A percentile compares a stretch with the other conserved stretches of the same genome.
phyloP scores from a whole-genome alignment of 768 basidiomycete species.

The Macrolepiota fuliginosa region DNA sequence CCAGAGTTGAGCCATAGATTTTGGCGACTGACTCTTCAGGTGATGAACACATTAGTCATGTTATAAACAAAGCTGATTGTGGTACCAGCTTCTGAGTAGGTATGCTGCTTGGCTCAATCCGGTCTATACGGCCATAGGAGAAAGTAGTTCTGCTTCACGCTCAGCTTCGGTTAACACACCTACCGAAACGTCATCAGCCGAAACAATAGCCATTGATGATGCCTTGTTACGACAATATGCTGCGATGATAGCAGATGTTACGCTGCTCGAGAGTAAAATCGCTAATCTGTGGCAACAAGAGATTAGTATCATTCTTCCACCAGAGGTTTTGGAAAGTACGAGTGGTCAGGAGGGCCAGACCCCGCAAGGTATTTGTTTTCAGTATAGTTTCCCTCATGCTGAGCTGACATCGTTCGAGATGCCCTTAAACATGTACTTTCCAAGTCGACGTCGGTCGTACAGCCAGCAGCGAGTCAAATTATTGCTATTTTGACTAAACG shows the following conservation, averaged over 20 bases:
- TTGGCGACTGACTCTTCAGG: constrained; percentile 92
- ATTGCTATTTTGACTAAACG: constrained; percentile 69
- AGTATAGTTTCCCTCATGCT: not conserved
- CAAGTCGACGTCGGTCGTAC: constrained; percentile 46
- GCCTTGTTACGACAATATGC: constrained; percentile 61
- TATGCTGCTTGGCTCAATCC: constrained; percentile 78
- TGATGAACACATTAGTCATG: constrained; percentile 27
- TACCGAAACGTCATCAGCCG: constrained; percentile 48
- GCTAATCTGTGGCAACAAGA: constrained; percentile 66
- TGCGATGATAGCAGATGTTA: constrained; percentile 68
- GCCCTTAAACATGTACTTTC: constrained; percentile 54
- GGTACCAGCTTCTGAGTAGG: constrained; percentile 70
- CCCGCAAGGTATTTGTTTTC: constrained; percentile 46
- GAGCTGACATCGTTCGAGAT: constrained; percentile 33
- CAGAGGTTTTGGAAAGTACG: constrained; percentile 23
- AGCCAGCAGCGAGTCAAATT: constrained; percentile 61
- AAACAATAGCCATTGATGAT: constrained; percentile 63
- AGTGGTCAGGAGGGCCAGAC: constrained; percentile 19
- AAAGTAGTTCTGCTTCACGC: constrained; percentile 32
- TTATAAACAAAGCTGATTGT: not conserved
- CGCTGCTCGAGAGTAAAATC: constrained; percentile 49
- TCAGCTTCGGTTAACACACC: constrained; percentile 47
- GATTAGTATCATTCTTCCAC: constrained; percentile 63
- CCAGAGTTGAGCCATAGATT: constrained; percentile 81
- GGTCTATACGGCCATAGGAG: constrained; percentile 40